Conservation (phyloP, 1,284 basidiomycete genomes). For the Ceraceosorus bombacis region DNA sequence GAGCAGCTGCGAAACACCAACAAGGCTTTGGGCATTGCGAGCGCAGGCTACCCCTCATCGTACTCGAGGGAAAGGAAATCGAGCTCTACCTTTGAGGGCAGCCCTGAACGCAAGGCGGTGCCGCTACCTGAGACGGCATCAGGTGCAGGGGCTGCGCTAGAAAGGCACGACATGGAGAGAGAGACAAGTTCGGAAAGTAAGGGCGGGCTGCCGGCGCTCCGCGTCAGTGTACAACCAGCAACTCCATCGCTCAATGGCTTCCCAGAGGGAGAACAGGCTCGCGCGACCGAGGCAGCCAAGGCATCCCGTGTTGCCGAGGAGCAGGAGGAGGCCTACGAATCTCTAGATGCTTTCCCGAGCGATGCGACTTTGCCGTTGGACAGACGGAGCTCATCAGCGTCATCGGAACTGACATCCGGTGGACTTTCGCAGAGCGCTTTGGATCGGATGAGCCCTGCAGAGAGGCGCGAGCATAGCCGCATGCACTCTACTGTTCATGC, state of each 20-base stretch:
- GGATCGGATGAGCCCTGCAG: conserved; percentile 30
- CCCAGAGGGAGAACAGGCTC: not conserved
- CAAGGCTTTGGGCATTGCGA: not conserved
- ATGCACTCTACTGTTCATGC: conserved; percentile 35
- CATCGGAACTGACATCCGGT: no score
- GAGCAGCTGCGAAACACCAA: not conserved
- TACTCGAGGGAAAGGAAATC: not conserved
- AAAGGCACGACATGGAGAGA: not conserved
- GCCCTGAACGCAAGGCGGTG: not conserved
- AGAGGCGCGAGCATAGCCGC: conserved; percentile 42
- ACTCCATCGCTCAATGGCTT: not conserved
- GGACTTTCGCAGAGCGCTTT: not conserved
- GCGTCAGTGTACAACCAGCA: not conserved
- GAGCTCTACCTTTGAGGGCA: not conserved
- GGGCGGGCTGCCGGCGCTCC: not conserved
- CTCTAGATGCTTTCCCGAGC: not conserved
- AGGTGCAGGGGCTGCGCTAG: not conserved
- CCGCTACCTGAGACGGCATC: not conserved
- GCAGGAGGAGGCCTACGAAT: conserved; percentile 2
- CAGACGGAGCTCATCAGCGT: no score
- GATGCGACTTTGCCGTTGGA: not conserved
- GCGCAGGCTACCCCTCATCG: not conserved
- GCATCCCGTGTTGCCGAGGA: not conserved
- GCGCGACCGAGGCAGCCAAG: conserved; percentile 1
- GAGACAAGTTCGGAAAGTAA: not conserved